Percentiles rank a stretch among this genome's conserved stretches.
Evolutionary conservation across 345 rosid genomes (phyloP).

Genomic region (Euphorbia tirucalli): DNA sequence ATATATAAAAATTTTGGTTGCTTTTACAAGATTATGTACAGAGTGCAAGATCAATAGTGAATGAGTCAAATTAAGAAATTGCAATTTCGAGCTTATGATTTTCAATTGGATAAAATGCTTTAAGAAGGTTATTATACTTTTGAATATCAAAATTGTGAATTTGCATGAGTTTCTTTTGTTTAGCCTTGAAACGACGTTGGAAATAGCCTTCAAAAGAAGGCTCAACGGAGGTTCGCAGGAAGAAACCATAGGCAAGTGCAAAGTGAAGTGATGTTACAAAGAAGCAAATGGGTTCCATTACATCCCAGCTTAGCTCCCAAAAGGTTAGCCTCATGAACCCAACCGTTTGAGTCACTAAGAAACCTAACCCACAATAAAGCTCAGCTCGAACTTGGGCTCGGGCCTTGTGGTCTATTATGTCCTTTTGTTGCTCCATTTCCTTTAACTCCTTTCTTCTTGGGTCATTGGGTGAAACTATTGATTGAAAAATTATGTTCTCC

Average conservation of each 20-base stretch:
- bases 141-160: constrained; percentile 14
- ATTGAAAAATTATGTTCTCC: constrained; percentile 45
- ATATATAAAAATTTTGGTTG: no score
- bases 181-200: constrained; percentile 21
- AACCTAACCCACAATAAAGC: constrained; percentile 30
- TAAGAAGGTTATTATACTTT: constrained; percentile 20
- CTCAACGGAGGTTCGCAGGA: constrained; percentile 28
- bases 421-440: constrained; percentile 20
- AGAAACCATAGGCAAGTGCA: constrained; percentile 24
- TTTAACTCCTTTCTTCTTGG: constrained; percentile 38
- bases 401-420: constrained; percentile 24
- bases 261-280: constrained; percentile 24
- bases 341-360: constrained; percentile 17
- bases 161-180: constrained; percentile 23
- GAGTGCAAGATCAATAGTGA: no score
- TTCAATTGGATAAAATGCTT: constrained; percentile 9
- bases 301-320: constrained; percentile 37
- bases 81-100: no score
- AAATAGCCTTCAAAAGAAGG: constrained; percentile 34
- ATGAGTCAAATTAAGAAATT: no score
- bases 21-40: no score
- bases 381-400: constrained; percentile 15
- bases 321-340: constrained; percentile 35
- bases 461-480: constrained; percentile 45
- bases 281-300: constrained; percentile 34